Percentiles rank a stretch among this genome's conserved stretches.
phyloP scores from a whole-genome alignment of 2,329 filamentous ascomycete species.

The Talaromyces sp. region DNA sequence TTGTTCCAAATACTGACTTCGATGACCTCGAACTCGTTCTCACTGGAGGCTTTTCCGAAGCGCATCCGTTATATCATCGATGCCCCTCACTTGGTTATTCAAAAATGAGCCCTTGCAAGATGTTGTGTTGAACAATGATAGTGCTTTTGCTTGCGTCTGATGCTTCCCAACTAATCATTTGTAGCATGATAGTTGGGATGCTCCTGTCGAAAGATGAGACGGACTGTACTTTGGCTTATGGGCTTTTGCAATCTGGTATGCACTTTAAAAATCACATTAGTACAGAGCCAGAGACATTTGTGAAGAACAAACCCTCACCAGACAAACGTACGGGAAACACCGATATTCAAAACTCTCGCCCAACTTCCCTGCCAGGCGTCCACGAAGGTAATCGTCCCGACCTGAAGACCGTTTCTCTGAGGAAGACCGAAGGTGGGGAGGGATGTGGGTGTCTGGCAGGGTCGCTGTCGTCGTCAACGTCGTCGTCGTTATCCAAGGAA shows the following conservation, averaged over 20 bases:
- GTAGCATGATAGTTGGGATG: not conserved
- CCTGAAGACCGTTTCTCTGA: not conserved
- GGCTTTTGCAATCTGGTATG: not conserved
- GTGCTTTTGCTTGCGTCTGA: not conserved
- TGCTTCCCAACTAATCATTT: not conserved
- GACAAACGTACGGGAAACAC: not conserved
- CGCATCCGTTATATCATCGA: not conserved
- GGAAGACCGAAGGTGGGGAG: slow-evolving; percentile 20
- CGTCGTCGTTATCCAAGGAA: slow-evolving; percentile 30
- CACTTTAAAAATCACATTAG: not conserved
- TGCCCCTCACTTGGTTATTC: not conserved
- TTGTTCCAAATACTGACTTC: not conserved
- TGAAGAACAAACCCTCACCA: not conserved
- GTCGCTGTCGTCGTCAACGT: slow-evolving; percentile 33
- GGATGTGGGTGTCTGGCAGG: slow-evolving; percentile 26
- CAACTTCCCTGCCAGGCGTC: slow-evolving; percentile 20
- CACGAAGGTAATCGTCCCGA: slow-evolving; percentile 8
- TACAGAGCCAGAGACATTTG: not conserved
- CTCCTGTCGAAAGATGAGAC: not conserved
- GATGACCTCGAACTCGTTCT: not conserved
- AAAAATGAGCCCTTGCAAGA: not conserved
- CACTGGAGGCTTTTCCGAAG: not conserved
- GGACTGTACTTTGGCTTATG: not conserved
- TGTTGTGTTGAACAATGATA: not conserved
- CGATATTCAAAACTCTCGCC: not conserved